Base-by-base conservation (phyloP, 2,329 filamentous ascomycete genomes). In the Meredithiella fracta region DNA sequence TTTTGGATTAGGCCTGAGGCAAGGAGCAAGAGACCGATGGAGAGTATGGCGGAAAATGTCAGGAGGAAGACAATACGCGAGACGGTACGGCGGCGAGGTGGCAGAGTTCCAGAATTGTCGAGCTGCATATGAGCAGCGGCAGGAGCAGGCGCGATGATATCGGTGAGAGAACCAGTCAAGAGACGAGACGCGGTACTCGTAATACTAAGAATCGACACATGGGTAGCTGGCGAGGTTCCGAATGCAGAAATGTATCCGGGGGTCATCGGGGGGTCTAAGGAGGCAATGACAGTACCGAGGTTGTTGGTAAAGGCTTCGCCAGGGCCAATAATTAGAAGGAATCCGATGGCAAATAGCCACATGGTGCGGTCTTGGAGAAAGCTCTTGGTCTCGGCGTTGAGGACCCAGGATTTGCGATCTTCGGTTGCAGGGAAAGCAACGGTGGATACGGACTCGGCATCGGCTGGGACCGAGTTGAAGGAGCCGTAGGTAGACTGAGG, bases 261-360 rank as follows among this genome's bases (percentile, higher is more conserved):
- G 31, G 11, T 60, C 37, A 54, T 70, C 65, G 2, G 38, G 17
- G 38, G 66, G 62, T 51, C 68, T 2, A 96, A 73, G 0, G 91
- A 94, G 62, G 86, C 84, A 62, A 97, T 90, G 59, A 98, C 83
- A 23, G 90, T 96, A 37, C 92, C 92, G 8, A 98, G 73, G 63
- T 97, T 98, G 70, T 97, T 98, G 70, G 97, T 89, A 67, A 96
- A 98, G 9, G 91, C 86, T 69, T 98, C 92, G n/a, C 90, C 91
- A 0, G 92, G 91, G 0, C 92, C 92, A 55, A 90, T 86, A 62
- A 95, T 86, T 60, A 97, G 77, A 68, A 97, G 87, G 69, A 98
- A 97, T 20, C 89, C 90, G 0, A 83, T 72, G 0, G 91, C 88
- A 62, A 98, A 83, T 65, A 82, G 86, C 91, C 91, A 98, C 91